Evolutionary conservation across 2,329 filamentous ascomycete genomes (phyloP), one percentile per base, ranked within the genome.

Genomic region (Aaosphaeria pasadenensis): DNA sequence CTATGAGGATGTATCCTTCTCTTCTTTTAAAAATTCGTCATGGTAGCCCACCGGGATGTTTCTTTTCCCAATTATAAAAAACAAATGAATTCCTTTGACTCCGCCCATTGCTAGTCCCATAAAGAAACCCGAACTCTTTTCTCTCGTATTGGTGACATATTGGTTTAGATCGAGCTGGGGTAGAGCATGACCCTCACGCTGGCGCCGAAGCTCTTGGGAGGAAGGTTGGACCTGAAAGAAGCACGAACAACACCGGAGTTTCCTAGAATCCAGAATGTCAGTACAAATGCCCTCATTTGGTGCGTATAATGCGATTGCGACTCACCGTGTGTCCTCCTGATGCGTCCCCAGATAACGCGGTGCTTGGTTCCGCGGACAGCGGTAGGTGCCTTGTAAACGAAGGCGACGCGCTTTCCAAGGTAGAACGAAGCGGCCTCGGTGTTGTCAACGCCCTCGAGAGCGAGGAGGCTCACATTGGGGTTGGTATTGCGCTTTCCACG

Each of bases 201-300:
- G 74, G 91, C 67, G 60, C 68, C 56, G 83, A 97, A 96, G 74
- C 89, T 91, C 82, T 91, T 91, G 70, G 94, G 85, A 73, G 94
- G 94, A 66, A 97, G 91, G 77, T 96, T 96, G 79, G 85, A 84
- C 77, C 87, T 82, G 87, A 99, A 99, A 81, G 95, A 91, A 78
- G 91, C 92, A 76, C 94, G 88, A 75, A 99, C 94, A 72, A 96
- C 89, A 72, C 94, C 94, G 67, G 89, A 95, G 88, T 96, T 97
- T 76, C 94, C 90, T 94, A 36, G 56, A 57, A 38, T 43, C 17
- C 17, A 24, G 47, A 46, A 42, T 40, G 35, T 48, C 35, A 57
- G 17, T 2, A 24, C 17, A 24, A 3, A 24, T 24, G 17, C 17
- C 17, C 17, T 24, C 17, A 24, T 24, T 3, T 24, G 17, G 17